Evolutionary conservation across 441 rosid species (phyloP), one percentile per base, ranked within the genome.

Genomic region (Arabidopsis lyrata): DNA sequence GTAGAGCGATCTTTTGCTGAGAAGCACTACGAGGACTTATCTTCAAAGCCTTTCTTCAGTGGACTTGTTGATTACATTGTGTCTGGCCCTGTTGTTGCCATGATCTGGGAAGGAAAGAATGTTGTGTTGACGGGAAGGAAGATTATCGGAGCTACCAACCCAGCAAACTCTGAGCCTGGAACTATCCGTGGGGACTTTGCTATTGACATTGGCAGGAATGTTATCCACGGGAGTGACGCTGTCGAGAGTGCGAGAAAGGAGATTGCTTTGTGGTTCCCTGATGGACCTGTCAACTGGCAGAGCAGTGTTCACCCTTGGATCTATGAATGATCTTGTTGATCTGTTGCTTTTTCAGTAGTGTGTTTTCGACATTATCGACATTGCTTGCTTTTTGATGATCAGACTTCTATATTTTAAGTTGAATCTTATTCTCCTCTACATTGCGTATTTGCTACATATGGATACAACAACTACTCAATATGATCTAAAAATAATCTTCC

Each of bases 181-280:
- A 94, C 99, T 38, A 94, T 94, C 81, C 95, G 99, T 66, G 99
- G 99, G 3, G 99, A 94, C 69, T 89, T 73, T 45, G 93, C 99
- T 0, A 87, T 94, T 70, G 96, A 91, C 50, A 89, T 90, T 76
- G 98, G 98, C 64, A 91, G 98, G 85, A 94, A 94, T 62, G 87
- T 94, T n/a, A 91, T 94, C 53, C 98, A 94, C 1, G 98, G 98
- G 45, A 91, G 97, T 47, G 98, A 94, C 70, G 74, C 98, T 0
- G 91, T 91, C 4, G 92, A 86, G 74, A 94, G 95, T 70, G 97
- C 89, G 1, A 72, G 77, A 63, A 94, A 91, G 79, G 98, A 94
- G 77, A 90, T 94, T 56, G 95, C 86, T 1, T 77, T 94, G 76
- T 95, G 99, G 99, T 95, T 95, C 81, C 93, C 97, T 0, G 97